phyloP scores from a whole-genome alignment of 306 rosid species.

The Citrullus colocynthis region DNA sequence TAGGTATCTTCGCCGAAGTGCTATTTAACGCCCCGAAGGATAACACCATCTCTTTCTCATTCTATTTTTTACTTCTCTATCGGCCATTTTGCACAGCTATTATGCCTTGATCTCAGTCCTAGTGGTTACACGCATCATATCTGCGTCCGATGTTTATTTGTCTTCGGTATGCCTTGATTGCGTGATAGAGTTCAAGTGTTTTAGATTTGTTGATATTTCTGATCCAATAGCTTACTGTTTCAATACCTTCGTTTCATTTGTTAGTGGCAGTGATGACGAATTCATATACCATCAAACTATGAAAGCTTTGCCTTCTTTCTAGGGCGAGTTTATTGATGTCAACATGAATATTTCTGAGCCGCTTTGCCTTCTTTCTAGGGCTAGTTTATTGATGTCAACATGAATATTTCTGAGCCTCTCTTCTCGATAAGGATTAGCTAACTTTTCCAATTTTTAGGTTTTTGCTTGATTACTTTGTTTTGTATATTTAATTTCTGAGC shows the following conservation, averaged over 20 bases:
- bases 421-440: neutral
- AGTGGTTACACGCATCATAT: no score
- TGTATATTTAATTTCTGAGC: neutral
- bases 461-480: neutral
- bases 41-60: neutral
- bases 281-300: slow-evolving; percentile 83
- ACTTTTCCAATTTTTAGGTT: neutral
- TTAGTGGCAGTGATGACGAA: slow-evolving; percentile 41
- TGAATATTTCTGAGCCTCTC: slow-evolving; percentile 42
- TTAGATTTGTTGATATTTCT: neutral
- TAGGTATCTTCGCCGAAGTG: neutral
- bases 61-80: neutral
- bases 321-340: slow-evolving; percentile 55
- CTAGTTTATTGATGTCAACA: slow-evolving; percentile 58
- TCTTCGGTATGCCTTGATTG: neutral
- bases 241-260: neutral
- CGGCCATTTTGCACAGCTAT: neutral
- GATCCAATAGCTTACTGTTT: neutral
- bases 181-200: neutral
- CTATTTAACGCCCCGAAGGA: neutral
- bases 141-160: neutral
- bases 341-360: slow-evolving; percentile 45
- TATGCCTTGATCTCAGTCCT: neutral
- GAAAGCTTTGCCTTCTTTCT: slow-evolving; percentile 31
- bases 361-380: no score